Base-by-base conservation (phyloP, 805 yeast genomes). In the Sugiyamaella marilandica region DNA sequence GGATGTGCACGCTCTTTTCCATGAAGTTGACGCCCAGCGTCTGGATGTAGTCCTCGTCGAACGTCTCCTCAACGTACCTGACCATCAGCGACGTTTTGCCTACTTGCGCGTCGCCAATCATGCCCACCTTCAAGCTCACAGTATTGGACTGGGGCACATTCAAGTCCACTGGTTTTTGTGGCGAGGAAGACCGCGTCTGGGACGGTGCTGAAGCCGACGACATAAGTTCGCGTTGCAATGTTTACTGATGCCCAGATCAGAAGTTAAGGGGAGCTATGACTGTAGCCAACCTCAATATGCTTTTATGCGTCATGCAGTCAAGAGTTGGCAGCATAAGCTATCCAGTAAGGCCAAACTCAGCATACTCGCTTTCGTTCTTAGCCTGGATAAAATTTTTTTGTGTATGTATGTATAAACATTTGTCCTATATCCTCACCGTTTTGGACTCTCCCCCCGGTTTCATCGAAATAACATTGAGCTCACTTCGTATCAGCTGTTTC, bases 31-130 rank as follows among this genome's bases (percentile, higher is more conserved):
- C 97, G 5, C 99, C 99, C 49, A 89, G 73, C 0, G 99, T 92
- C 68, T 90, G 97, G 47, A 91, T 88, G 65, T 92, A 92, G 55
- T 85, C 89, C 63, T 88, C 94, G 65, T 90, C 95, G 67, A 87
- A 92, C 33, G 87, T 81, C 51, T 95, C 95, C 65, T 92, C 97
- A n/a, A 92, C 97, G 66, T 91, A 92, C 65, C 92, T 90, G 21
- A 91, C 96, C 98, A 92, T 91, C 54, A 92, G 71, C 5, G 97
- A 88, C 0, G 99, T 92, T 65, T 92, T 92, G 4, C 99, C 99
- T 5, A 91, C 90, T 64, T 89, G 95, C 1, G 96, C 95, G 69
- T 92, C 98, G 5, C 99, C 99, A 47, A 92, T 81, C 45, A 92
- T 79, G 2, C 97, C 98, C 16, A 92, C 90, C 63, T 92, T 94